Base-by-base conservation (phyloP, 2,329 filamentous ascomycete genomes). In the Boeremia exigua region DNA sequence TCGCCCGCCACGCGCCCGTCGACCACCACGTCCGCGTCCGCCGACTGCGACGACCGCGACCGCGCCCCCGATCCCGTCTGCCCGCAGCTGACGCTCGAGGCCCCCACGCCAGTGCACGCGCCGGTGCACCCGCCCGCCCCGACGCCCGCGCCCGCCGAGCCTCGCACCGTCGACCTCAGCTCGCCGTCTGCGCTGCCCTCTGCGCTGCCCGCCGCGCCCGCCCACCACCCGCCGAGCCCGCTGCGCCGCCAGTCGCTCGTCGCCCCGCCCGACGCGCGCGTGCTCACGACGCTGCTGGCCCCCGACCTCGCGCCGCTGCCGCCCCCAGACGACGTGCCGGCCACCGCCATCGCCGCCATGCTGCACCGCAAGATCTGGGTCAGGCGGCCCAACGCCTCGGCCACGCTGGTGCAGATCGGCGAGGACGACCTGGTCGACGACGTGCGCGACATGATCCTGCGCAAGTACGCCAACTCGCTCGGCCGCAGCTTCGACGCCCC, bases 381-480 rank as follows among this genome's bases (percentile, higher is more conserved):
- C 72, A 95, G 90, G 80, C 85, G 94, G 68, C 90, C 90, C 17
- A 85, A 88, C 62, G 90, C 88, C 56, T 97, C 94, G 53, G 87
- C 94, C 34, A 99, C 95, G 12, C 82, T 95, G 68, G 89, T 99
- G 51, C 87, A 89, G 58, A 90, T 96, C 67, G 84, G 86, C 65
- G 90, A 96, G 69, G 92, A 96, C 68, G 92, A 96, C 71, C 79
- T 98, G 66, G 93, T 98, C 54, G 95, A 99, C 75, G 94, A 97
- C 77, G 88, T 96, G 59, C 89, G 94, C 66, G 95, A 97, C 66
- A 86, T 92, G 81, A 95, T 98, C 54, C 80, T 98, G 66, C 87
- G 86, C 69, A 98, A 98, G 80, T 99, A 98, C 75, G 87, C 88
- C 66, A 98, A 99, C 77, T 96, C 92, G 12, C 82, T 99, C 25